A percentile compares a stretch with the other conserved stretches of the same genome.
phyloP scores from a whole-genome alignment of 345 rosid genomes.

The Salix koriyanagi region DNA sequence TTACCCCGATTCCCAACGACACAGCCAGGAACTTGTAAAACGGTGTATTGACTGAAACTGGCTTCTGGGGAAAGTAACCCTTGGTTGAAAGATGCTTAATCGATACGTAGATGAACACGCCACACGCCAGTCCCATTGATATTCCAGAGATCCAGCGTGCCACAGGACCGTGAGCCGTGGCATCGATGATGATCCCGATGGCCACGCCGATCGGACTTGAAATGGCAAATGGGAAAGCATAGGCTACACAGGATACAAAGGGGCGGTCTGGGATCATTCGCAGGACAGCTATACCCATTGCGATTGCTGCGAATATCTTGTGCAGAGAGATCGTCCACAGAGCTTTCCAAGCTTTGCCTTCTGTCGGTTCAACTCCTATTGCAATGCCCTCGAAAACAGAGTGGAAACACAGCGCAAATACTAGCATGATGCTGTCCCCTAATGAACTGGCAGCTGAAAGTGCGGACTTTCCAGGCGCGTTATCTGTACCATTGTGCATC shows the following conservation, averaged over 20 bases:
- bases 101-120: constrained; percentile 67
- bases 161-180: constrained; percentile 62
- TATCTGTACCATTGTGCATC: constrained; percentile 18
- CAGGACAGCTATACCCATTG: constrained; percentile 84
- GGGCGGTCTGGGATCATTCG: constrained; percentile 74
- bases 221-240: constrained; percentile 72
- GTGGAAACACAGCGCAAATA: constrained; percentile 79
- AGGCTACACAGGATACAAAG: constrained; percentile 42
- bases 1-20: constrained; percentile 50
- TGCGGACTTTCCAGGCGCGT: constrained; percentile 8
- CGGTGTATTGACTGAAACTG: constrained; percentile 40
- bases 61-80: constrained; percentile 42
- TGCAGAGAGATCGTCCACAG: constrained; percentile 66
- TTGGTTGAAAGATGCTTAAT: constrained; percentile 65
- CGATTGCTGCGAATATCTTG: constrained; percentile 77
- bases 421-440: constrained; percentile 70
- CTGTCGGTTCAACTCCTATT: constrained; percentile 47
- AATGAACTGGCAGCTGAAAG: constrained; percentile 34
- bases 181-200: constrained; percentile 67
- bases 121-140: constrained; percentile 77
- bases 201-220: constrained; percentile 74
- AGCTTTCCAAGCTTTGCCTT: constrained; percentile 57
- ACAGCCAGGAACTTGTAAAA: constrained; percentile 51
- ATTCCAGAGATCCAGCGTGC: constrained; percentile 75
- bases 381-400: constrained; percentile 86